phyloP scores from a whole-genome alignment of 2,329 filamentous ascomycete species.

The Xylariaceae sp. region DNA sequence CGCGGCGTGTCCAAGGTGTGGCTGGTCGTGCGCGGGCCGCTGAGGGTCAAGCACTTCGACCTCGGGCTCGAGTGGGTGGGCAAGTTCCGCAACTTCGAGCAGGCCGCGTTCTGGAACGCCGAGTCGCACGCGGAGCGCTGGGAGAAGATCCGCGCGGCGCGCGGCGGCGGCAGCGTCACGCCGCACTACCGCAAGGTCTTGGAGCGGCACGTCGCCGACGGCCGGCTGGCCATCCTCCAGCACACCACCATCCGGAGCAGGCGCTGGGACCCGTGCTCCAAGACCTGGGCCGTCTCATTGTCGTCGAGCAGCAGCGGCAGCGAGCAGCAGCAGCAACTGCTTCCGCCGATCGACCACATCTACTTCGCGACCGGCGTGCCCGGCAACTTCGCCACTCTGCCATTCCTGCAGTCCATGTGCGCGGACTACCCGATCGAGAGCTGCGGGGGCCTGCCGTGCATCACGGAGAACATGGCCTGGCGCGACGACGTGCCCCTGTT shows the following conservation, averaged over 20 bases:
- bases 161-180: slow-evolving; percentile 71
- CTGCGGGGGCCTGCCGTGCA: slow-evolving; percentile 60
- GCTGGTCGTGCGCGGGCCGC: slow-evolving; percentile 56
- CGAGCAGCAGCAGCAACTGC: slow-evolving; percentile 39
- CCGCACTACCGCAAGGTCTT: slow-evolving; percentile 60
- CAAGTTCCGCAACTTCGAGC: slow-evolving; percentile 72
- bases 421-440: slow-evolving; percentile 52
- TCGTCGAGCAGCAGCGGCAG: too few relatives aligned
- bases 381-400: slow-evolving; percentile 52
- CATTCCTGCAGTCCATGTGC: slow-evolving; percentile 53
- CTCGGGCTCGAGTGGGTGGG: slow-evolving; percentile 72
- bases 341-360: slow-evolving; percentile 55
- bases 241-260: slow-evolving; percentile 48
- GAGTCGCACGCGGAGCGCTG: slow-evolving; percentile 63
- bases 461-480: slow-evolving; percentile 75
- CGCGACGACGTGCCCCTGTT: slow-evolving; percentile 64
- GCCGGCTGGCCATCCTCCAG: slow-evolving; percentile 47
- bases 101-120: slow-evolving; percentile 69
- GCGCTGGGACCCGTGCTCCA: slow-evolving; percentile 36
- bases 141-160: slow-evolving; percentile 56
- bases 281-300: slow-evolving; percentile 35
- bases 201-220: slow-evolving; percentile 46
- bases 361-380: slow-evolving; percentile 70
- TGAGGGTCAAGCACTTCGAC: slow-evolving; percentile 68
- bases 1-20: slow-evolving; percentile 60